Evolutionary conservation across 108 stramenopile genomes (phyloP).

Genomic region (Tribonema minus): DNA sequence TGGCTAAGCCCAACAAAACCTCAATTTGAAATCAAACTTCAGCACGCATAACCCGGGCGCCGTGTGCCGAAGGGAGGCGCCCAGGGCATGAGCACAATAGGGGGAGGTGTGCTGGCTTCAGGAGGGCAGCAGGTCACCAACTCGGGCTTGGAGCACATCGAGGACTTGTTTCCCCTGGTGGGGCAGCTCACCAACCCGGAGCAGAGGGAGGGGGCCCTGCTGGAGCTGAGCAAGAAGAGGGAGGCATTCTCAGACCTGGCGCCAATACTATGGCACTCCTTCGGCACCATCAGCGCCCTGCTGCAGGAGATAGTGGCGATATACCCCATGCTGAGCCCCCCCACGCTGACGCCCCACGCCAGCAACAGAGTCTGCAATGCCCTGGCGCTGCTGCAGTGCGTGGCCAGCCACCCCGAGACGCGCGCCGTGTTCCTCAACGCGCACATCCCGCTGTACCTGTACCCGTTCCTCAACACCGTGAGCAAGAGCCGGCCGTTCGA

Average conservation of each 20-base stretch:
- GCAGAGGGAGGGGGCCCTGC: constrained; percentile 82
- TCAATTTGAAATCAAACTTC: too few species aligned
- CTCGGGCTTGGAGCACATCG: constrained; percentile 4
- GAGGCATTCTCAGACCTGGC: constrained; percentile 92
- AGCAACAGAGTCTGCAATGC: constrained; percentile 97
- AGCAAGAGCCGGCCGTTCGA: constrained; percentile 92
- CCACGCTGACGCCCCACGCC: constrained; percentile 90
- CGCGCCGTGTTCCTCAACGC: constrained; percentile 83
- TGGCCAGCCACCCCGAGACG: constrained; percentile 94
- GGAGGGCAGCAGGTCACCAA: too few species aligned
- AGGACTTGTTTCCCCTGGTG: constrained; percentile 45
- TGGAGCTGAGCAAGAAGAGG: constrained; percentile 95
- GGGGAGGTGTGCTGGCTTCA: too few species aligned
- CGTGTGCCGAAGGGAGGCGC: too few species aligned
- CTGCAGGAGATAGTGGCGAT: constrained; percentile 97
- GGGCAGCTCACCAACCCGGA: constrained; percentile 57
- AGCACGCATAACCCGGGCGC: too few species aligned
- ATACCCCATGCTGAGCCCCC: constrained; percentile 91
- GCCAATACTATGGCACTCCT: constrained; percentile 70
- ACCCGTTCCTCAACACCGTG: constrained; percentile 96
- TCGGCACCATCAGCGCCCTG: constrained; percentile 66
- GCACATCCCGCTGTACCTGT: constrained; percentile 94
- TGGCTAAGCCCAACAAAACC: too few species aligned
- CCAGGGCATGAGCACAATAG: too few species aligned
- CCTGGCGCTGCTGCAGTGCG: constrained; percentile 93